phyloP scores from a whole-genome alignment of 164 flowering plant species.

The Echeveria elegans region DNA sequence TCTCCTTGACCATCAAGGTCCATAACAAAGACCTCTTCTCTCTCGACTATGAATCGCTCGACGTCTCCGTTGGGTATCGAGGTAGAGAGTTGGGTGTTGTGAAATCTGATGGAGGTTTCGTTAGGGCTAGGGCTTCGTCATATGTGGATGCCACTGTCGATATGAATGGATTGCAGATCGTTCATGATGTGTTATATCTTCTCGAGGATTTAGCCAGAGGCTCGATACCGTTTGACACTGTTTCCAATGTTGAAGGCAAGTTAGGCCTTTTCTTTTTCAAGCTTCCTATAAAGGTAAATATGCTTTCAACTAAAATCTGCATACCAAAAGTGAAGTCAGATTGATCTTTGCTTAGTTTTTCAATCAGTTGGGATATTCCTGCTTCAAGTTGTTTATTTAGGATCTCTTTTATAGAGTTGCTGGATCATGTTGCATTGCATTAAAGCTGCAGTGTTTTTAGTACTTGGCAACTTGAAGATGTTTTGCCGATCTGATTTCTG shows the following conservation, averaged over 20 bases:
- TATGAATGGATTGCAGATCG: slow-evolving; percentile 52
- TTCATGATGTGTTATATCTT: slow-evolving; percentile 56
- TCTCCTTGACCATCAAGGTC: slow-evolving; percentile 43
- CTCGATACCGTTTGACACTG: slow-evolving; percentile 59
- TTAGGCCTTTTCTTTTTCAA: slow-evolving; percentile 51
- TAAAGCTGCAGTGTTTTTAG: background rate
- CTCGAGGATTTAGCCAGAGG: slow-evolving; percentile 72
- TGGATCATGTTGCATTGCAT: background rate
- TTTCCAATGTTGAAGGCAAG: slow-evolving; percentile 37
- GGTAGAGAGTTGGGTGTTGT: slow-evolving; percentile 62
- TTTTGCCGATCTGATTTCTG: background rate
- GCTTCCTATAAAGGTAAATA: slow-evolving; percentile 58
- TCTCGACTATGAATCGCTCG: slow-evolving; percentile 34
- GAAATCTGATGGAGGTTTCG: slow-evolving; percentile 35
- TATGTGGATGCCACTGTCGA: slow-evolving; percentile 54
- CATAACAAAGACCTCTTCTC: slow-evolving; percentile 67
- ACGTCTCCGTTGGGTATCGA: slow-evolving; percentile 56
- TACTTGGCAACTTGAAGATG: background rate
- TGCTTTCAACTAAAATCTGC: background rate
- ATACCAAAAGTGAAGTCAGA: background rate
- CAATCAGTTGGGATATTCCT: background rate
- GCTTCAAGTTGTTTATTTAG: background rate
- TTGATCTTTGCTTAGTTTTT: background rate
- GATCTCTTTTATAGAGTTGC: no score
- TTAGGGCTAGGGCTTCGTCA: slow-evolving; percentile 43